Base-by-base conservation (phyloP, 2,329 filamentous ascomycete species). In the Colletotrichum shisoi region DNA sequence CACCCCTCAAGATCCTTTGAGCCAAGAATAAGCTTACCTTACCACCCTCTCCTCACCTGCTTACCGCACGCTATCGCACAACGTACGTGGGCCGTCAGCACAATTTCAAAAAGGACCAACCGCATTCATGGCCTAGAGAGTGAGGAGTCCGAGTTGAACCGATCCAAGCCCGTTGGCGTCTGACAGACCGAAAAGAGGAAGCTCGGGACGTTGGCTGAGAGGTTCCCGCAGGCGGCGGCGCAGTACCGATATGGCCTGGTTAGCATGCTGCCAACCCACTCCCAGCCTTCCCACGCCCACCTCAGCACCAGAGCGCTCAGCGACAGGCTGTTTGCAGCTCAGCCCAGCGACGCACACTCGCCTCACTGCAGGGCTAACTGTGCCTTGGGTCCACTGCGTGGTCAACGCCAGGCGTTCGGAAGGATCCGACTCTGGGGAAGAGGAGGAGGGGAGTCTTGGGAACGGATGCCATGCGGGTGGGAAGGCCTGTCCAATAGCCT, bases 11-110 rank as follows among this genome's bases (percentile, higher is more conserved):
- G 6, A 21, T 62, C 19, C 13, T 17, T 13, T n/a, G 13, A 15
- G 58, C 44, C 63, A 66, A 66, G 44, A 51, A 62, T 62, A 53
- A 65, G 49, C 62, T 65, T 65, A 66, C 51, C 62, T 65, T 65
- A 62, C 51, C n/a, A 24, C 42, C n/a, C 15, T 17, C 12, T 21
- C n/a, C 24, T 27, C 37, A 19, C 57, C 21, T 27, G n/a, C n/a
- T 53, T 39, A 52, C 61, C 39, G 12, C 54, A 52, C 8, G 27
- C 15, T 31, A 27, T 15, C 44, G 21, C 39, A 42, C 40, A 39
- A 31, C 24, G 45, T 44, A 31, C 24, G 45, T 44, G 31, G 34
- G 9, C 37, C 21, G 57, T 60, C 57, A 60, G 57, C 57, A 52
- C 8, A 12, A n/a, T 5, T 19, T 17, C 19, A 34, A 19, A 27